A percentile compares a stretch with the other conserved stretches of the same genome.
These are phyloP conservation scores for Rhodomyrtus tomentosa DNA, from an alignment of 345 rosid genomes.

Conservation along the genomic window DNA sequence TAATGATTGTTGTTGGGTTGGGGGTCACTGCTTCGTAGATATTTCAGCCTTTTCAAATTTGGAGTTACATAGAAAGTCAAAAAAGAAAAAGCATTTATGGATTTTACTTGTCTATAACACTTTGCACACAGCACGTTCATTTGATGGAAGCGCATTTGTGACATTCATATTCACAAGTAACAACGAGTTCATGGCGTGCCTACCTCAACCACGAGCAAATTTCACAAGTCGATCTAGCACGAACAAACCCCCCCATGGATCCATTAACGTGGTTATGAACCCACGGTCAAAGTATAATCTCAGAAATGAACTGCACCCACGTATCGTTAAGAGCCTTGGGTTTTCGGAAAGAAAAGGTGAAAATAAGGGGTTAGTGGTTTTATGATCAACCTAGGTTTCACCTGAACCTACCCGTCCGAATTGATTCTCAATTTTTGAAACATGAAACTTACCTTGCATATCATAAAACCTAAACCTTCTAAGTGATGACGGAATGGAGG, in stretches of 20 bases:
- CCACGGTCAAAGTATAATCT: background rate
- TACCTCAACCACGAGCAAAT: background rate
- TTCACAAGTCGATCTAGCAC: background rate
- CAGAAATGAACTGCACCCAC: background rate
- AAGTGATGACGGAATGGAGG: too few relatives aligned
- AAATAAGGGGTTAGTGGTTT: too few relatives aligned
- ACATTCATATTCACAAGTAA: background rate
- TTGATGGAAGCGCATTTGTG: background rate
- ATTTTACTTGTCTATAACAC: background rate
- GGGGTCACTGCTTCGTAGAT: background rate
- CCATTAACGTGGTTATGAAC: background rate
- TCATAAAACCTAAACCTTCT: too few relatives aligned
- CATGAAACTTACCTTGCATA: too few relatives aligned
- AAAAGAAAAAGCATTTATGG: background rate
- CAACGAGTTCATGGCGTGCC: background rate
- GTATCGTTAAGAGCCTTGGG: background rate
- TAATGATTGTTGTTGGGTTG: background rate
- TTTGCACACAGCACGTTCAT: background rate
- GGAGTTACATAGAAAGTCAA: background rate
- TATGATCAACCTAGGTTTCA: too few relatives aligned
- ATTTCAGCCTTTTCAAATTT: background rate
- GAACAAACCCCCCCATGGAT: fast-evolving
- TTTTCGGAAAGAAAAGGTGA: background rate
- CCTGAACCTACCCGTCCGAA: too few relatives aligned
- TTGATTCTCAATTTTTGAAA: too few relatives aligned